phyloP scores from a whole-genome alignment of 129 eudicot genomes.

The sunflower (Helianthus annuus) region DNA sequence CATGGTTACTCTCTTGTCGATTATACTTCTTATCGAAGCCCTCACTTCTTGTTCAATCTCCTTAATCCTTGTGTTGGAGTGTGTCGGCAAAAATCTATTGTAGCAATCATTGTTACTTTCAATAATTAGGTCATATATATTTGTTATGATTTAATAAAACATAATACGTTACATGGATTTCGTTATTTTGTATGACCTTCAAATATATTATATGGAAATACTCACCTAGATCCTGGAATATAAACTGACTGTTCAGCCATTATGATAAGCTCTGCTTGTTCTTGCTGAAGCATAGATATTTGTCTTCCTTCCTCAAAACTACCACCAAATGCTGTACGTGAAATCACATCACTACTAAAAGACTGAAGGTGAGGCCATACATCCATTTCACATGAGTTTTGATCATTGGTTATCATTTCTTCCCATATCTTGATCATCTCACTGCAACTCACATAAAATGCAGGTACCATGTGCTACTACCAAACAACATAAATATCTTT shows the following conservation, averaged over 20 bases:
- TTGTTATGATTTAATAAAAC: no score
- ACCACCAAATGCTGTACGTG: conserved; percentile 9
- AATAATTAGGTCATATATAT: not conserved
- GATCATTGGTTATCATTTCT: not conserved
- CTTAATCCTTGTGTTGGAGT: not conserved
- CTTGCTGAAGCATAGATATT: conserved; percentile 8
- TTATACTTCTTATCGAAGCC: conserved; percentile 1
- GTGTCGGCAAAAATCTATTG: conserved; percentile 6
- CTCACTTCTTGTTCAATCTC: conserved; percentile 1
- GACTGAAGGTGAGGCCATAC: conserved; percentile 1
- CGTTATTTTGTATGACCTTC: no score
- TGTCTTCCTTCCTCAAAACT: not conserved
- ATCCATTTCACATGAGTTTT: not conserved
- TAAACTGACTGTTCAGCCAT: not conserved
- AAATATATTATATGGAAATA: not conserved
- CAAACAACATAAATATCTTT: not conserved
- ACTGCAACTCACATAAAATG: not conserved
- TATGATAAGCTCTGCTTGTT: not conserved
- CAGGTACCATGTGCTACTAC: conserved; percentile 6
- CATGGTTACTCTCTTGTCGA: not conserved
- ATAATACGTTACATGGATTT: no score
- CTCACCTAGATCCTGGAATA: conserved; percentile 10
- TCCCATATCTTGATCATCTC: conserved; percentile 16
- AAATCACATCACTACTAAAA: not conserved
- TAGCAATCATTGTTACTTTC: not conserved